phyloP scores from a whole-genome alignment of 2,329 filamentous ascomycete species.

The Botrytis medusae region DNA sequence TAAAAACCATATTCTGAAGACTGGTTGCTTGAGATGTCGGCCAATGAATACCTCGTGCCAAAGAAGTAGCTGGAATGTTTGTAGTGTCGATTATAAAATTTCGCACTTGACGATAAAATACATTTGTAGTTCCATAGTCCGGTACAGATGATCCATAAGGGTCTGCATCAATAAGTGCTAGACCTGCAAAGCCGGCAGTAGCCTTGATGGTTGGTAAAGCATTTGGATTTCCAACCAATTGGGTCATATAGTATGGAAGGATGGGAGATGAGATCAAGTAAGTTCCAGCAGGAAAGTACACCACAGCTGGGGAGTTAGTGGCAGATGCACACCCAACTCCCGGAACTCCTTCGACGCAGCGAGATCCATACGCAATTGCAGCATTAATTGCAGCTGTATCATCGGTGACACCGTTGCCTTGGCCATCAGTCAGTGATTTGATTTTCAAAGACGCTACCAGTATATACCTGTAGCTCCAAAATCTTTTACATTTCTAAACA shows the following conservation, averaged over 20 bases:
- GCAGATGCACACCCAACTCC: slow-evolving; percentile 42
- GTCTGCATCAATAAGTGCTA: slow-evolving; percentile 84
- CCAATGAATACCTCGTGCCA: slow-evolving; percentile 51
- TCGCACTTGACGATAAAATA: slow-evolving; percentile 63
- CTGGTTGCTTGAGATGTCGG: slow-evolving; percentile 56
- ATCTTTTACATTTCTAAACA: slow-evolving; percentile 31
- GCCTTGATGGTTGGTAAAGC: slow-evolving; percentile 71
- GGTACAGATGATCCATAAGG: slow-evolving; percentile 72
- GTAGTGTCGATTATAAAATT: slow-evolving; percentile 65
- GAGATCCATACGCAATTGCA: slow-evolving; percentile 28
- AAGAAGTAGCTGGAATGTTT: slow-evolving; percentile 31
- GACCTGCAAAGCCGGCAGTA: slow-evolving; percentile 68
- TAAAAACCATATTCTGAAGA: slow-evolving; percentile 60
- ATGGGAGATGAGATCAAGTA: slow-evolving; percentile 34
- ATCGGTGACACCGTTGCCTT: slow-evolving; percentile 61
- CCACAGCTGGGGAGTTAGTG: slow-evolving; percentile 48
- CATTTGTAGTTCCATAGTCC: slow-evolving; percentile 73
- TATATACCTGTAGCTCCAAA: slow-evolving; percentile 28
- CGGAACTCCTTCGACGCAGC: slow-evolving; percentile 35
- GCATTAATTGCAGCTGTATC: slow-evolving; percentile 83
- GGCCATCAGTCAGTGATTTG: slow-evolving; percentile 76
- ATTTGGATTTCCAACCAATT: slow-evolving; percentile 36
- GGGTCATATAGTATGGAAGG: slow-evolving; percentile 31
- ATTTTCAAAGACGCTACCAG: neutral
- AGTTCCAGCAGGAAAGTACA: slow-evolving; percentile 36